These are phyloP conservation scores for Penicillium sp. DNA, from an alignment of 2,329 filamentous ascomycete genomes.

Conservation along the genomic window DNA sequence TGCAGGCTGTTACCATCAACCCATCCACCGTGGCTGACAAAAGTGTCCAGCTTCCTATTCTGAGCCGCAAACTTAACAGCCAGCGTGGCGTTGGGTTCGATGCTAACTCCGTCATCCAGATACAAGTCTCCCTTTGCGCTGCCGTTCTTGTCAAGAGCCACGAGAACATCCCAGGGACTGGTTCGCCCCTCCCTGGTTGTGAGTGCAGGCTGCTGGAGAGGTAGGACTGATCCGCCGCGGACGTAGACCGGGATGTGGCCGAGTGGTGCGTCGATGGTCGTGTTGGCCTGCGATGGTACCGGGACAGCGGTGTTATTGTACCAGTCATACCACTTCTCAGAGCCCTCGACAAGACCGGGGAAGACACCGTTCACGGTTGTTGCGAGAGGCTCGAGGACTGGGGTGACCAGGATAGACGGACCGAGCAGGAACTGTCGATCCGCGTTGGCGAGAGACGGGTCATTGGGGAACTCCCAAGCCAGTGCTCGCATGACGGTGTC, in stretches of 20 bases:
- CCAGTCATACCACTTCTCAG: slow-evolving; percentile 74
- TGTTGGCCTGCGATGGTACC: slow-evolving; percentile 57
- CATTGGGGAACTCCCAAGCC: slow-evolving; percentile 72
- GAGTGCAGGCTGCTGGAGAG: slow-evolving; percentile 67
- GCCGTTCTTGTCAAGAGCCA: slow-evolving; percentile 61
- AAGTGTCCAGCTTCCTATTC: background rate
- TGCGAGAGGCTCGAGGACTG: slow-evolving; percentile 65
- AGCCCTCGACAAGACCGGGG: slow-evolving; percentile 61
- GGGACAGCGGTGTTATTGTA: slow-evolving; percentile 65
- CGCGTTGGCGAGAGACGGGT: slow-evolving; percentile 66
- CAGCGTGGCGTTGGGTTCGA: slow-evolving; percentile 59
- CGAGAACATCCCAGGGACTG: slow-evolving; percentile 68
- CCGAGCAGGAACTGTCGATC: slow-evolving; percentile 75
- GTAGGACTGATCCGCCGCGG: slow-evolving; percentile 68
- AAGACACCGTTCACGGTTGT: slow-evolving; percentile 67
- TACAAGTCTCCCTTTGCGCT: slow-evolving; percentile 66
- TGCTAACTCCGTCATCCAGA: slow-evolving; percentile 72
- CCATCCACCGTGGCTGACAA: background rate
- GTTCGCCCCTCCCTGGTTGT: slow-evolving; percentile 65
- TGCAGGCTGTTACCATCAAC: background rate
- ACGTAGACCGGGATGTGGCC: slow-evolving; percentile 72
- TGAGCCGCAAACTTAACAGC: slow-evolving; percentile 47
- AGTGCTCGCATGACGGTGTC: slow-evolving; percentile 72
- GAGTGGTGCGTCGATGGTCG: slow-evolving; percentile 63
- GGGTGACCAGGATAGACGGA: slow-evolving; percentile 65